phyloP scores from a whole-genome alignment of 2,329 filamentous ascomycete genomes.

The Trichoderma oligosporum region DNA sequence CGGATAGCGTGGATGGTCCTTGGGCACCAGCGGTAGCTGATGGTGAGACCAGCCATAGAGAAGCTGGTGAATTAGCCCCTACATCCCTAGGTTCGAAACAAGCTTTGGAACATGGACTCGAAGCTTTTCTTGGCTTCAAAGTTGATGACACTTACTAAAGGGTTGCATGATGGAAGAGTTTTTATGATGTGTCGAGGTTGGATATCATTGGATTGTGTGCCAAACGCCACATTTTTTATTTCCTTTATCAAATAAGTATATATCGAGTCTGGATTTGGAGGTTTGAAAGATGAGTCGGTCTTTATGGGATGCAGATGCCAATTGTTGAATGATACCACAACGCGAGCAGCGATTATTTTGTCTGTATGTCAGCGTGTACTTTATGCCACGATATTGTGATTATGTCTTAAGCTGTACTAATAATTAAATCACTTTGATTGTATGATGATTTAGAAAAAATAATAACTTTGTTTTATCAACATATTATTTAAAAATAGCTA shows the following conservation, averaged over 20 bases:
- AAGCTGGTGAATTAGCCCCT: conserved; percentile 27
- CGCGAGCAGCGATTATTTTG: conserved; percentile 17
- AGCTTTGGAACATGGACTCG: conserved; percentile 35
- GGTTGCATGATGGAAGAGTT: background rate
- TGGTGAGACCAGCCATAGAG: conserved; percentile 18
- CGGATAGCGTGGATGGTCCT: background rate
- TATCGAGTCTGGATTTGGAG: conserved; percentile 7
- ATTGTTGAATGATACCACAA: conserved; percentile 18
- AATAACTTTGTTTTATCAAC: no score
- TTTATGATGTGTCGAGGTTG: conserved; percentile 6
- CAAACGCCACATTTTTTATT: conserved; percentile 16
- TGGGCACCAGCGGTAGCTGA: background rate
- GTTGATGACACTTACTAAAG: conserved; percentile 10
- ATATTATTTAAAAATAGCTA: no score
- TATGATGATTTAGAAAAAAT: no score
- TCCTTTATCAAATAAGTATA: conserved; percentile 13
- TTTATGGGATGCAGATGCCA: conserved; percentile 17
- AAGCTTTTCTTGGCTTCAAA: conserved; percentile 10
- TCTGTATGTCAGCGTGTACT: background rate
- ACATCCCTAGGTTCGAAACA: background rate
- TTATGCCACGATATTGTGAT: background rate
- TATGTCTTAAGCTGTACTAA: background rate
- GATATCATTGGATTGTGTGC: conserved; percentile 5
- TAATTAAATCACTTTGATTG: background rate
- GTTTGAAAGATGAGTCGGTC: conserved; percentile 15